A percentile compares a stretch with the other conserved stretches of the same genome.
phyloP scores from a whole-genome alignment of 225 moss, liverwort and hornwort genomes.

The Pseudisothecium myosuroides region DNA sequence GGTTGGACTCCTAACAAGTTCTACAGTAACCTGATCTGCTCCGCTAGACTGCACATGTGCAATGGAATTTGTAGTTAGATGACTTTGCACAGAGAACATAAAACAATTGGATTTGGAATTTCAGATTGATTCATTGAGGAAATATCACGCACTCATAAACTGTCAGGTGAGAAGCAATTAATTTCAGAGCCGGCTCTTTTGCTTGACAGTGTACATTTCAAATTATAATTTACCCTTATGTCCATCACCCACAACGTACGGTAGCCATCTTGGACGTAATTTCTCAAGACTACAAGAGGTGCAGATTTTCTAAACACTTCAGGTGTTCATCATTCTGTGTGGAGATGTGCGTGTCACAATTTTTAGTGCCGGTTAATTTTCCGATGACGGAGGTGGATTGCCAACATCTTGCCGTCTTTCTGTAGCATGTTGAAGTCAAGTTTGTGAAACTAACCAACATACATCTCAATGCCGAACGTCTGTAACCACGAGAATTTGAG shows the following conservation, averaged over 20 bases:
- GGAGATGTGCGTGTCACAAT: not conserved
- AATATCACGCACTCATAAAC: not conserved
- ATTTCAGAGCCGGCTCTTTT: not conserved
- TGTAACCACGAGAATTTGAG: not conserved
- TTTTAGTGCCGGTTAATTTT: not conserved
- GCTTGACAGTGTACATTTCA: not conserved
- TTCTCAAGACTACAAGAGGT: not conserved
- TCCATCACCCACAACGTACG: not conserved
- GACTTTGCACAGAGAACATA: not conserved
- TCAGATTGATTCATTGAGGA: not conserved
- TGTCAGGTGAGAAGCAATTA: not conserved
- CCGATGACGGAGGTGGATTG: slow-evolving; percentile 26
- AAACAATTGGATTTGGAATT: not conserved
- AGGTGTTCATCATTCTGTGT: not conserved
- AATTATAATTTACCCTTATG: not conserved
- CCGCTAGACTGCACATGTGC: not conserved
- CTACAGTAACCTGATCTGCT: not conserved
- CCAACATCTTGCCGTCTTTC: slow-evolving; percentile 49
- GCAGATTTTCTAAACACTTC: not conserved
- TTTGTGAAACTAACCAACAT: not conserved
- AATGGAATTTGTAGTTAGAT: not conserved
- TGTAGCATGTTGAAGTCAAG: not conserved
- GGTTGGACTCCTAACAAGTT: not conserved
- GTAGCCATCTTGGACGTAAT: not conserved
- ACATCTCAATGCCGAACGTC: not conserved